These are phyloP conservation scores for Rhodotorula sp. DNA, from an alignment of 1,284 basidiomycete genomes.

Conservation along the genomic window DNA sequence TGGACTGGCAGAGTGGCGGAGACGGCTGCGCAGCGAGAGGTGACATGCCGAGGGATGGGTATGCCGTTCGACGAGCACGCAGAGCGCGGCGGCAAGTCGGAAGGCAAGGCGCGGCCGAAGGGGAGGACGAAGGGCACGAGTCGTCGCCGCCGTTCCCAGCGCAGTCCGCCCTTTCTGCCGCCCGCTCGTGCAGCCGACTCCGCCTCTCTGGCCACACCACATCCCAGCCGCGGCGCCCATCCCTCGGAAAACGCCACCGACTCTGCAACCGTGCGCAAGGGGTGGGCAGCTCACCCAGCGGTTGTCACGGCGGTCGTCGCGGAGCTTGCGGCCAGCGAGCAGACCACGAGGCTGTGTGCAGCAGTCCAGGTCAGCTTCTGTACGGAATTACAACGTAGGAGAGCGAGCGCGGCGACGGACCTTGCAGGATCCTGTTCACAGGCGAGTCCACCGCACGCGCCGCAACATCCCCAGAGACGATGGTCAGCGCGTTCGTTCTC, in stretches of 20 bases:
- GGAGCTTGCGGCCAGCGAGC: conserved; percentile 98
- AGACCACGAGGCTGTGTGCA: conserved; percentile 87
- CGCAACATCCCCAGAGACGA: neutral
- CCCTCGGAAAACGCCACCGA: conserved; percentile 1
- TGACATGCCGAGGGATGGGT: neutral
- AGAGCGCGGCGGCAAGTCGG: too few species aligned
- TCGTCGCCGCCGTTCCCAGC: too few species aligned
- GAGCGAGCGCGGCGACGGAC: neutral
- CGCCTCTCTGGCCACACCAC: neutral
- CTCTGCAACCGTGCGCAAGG: too few species aligned
- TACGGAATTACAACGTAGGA: too few species aligned
- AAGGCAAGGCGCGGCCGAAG: too few species aligned
- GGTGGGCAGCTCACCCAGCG: conserved; percentile 71
- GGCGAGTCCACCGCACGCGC: too few species aligned
- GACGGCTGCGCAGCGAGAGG: neutral
- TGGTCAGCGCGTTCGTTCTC: neutral
- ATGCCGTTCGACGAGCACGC: neutral
- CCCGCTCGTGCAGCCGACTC: too few species aligned
- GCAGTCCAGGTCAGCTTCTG: conserved; percentile 8
- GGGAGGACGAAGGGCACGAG: too few species aligned
- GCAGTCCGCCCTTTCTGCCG: too few species aligned
- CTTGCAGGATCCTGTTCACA: conserved; percentile 32
- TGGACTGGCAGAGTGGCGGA: neutral
- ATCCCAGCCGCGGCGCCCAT: neutral
- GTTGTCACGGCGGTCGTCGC: conserved; percentile 90